Conservation (phyloP, 2,329 filamentous ascomycete genomes). For the Clathrospora elynae region DNA sequence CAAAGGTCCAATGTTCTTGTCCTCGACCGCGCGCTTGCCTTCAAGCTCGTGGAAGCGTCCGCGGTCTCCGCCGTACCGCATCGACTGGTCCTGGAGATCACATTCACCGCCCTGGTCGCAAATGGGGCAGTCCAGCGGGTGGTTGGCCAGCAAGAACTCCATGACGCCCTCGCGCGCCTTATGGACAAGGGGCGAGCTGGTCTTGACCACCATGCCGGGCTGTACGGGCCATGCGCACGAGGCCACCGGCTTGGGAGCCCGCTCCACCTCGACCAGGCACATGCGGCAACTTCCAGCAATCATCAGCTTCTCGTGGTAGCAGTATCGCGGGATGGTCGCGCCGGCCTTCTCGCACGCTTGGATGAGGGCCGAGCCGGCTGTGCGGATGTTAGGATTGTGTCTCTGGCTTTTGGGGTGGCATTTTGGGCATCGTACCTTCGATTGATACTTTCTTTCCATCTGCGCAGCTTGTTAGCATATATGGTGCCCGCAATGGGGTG, state of each 20-base stretch:
- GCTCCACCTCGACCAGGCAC: conserved; percentile 98
- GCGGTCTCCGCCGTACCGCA: conserved; percentile 95
- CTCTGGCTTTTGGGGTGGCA: conserved; percentile 15
- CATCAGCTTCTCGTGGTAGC: conserved; percentile 99
- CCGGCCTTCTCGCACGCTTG: conserved; percentile 99
- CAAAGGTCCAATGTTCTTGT: conserved; percentile 98
- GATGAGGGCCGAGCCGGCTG: conserved; percentile 94
- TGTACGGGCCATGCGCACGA: conserved; percentile 99
- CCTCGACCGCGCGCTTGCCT: conserved; percentile 96
- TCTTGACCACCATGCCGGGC: conserved; percentile 99
- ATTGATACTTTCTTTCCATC: conserved; percentile 99
- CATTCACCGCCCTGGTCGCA: conserved; percentile 99
- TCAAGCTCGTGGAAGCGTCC: conserved; percentile 95
- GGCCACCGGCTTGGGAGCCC: conserved; percentile 93
- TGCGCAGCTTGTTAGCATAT: conserved; percentile 52
- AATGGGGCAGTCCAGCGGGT: conserved; percentile 93
- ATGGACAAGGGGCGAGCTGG: conserved; percentile 92
- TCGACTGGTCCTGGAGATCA: conserved; percentile 98
- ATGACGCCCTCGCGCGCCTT: conserved; percentile 98
- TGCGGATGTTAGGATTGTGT: conserved; percentile 39
- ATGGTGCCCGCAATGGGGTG: conserved; percentile 28
- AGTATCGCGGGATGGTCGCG: conserved; percentile 90
- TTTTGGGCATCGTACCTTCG: conserved; percentile 69
- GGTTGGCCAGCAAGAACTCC: conserved; percentile 97
- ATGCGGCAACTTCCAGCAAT: conserved; percentile 99